Base-by-base conservation (phyloP, 2,329 filamentous ascomycete species). In the Pyrenophora graminea region DNA sequence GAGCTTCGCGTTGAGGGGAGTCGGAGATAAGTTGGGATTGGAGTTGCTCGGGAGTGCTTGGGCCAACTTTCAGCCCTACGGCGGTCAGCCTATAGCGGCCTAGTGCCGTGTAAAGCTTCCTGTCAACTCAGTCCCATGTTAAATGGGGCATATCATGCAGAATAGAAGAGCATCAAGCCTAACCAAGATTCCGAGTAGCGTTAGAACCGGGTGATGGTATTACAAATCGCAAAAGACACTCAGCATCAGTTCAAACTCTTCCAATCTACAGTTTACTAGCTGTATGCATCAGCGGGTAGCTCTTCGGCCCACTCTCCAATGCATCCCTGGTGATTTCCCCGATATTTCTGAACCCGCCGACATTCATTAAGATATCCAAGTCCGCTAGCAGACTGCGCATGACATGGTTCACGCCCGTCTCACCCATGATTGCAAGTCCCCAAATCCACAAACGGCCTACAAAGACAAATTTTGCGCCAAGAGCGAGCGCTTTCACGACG, bases 401-500 rank as follows among this genome's bases (percentile, higher is more conserved):
- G 6, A 86, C 82, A 70, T 86, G 84, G 1, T 81, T 70, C 1
- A 86, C 83, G 1, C 84, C 84, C 25, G 79, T 71, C 65, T 86
- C 83, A 9, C 84, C 84, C 69, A 80, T 81, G 48, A 85, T 84
- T 34, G 78, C 78, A 8, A 87, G 64, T 0, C 80, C 83, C 77
- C 80, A 87, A 18, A 87, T 76, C 77, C 82, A 85, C 3, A 85
- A 75, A 4, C 85, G 67, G 0, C 85, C 84, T 0, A 87, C 74
- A 49, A 85, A 84, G 25, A 85, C 82, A 55, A 85, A 85, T 57
- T 82, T 82, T 0, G 84, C 84, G 2, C 84, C 83, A 6, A 86
- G 69, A 1, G 83, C 82, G 12, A 86, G 72, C 1, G 83, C 84
- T 63, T 86, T 86, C 64, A 83, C 79, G 9, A 85, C 76, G 60